These are phyloP conservation scores for Sporothrix sp. DNA, from an alignment of 2,329 filamentous ascomycete genomes.

Conservation along the genomic window DNA sequence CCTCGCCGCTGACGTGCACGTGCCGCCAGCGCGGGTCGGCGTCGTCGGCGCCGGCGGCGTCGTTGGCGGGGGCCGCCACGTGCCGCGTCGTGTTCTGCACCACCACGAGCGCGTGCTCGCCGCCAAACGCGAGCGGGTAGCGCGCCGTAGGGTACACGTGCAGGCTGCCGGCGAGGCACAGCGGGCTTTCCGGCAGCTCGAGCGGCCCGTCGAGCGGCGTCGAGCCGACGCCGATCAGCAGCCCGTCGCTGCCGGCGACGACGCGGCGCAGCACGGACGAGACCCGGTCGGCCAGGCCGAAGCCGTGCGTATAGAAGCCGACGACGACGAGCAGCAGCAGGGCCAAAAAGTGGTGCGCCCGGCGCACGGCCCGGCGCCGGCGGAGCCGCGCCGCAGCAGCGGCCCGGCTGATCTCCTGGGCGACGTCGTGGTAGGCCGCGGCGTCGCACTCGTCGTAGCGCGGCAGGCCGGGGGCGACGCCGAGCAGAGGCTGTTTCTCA, in stretches of 20 bases:
- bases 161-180: neutral
- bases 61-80: slow-evolving; percentile 5
- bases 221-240: neutral
- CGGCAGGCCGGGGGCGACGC: neutral
- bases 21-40: slow-evolving; percentile 12
- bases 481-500: slow-evolving; percentile 3
- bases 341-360: neutral
- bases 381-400: neutral
- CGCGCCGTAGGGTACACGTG: neutral
- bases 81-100: slow-evolving; percentile 27
- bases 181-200: neutral
- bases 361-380: neutral
- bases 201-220: slow-evolving; percentile 11
- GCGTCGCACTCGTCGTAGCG: neutral
- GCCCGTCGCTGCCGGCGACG: neutral
- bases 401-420: neutral
- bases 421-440: neutral
- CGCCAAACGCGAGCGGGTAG: slow-evolving; percentile 28
- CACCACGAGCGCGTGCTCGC: slow-evolving; percentile 30
- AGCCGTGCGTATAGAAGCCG: neutral
- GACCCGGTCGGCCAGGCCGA: neutral
- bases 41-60: slow-evolving; percentile 14
- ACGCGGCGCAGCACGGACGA: neutral
- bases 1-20: slow-evolving; percentile 35
- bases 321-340: neutral